Base-by-base conservation (phyloP, 1,284 basidiomycete species). In the Apiotrichum gracile region DNA sequence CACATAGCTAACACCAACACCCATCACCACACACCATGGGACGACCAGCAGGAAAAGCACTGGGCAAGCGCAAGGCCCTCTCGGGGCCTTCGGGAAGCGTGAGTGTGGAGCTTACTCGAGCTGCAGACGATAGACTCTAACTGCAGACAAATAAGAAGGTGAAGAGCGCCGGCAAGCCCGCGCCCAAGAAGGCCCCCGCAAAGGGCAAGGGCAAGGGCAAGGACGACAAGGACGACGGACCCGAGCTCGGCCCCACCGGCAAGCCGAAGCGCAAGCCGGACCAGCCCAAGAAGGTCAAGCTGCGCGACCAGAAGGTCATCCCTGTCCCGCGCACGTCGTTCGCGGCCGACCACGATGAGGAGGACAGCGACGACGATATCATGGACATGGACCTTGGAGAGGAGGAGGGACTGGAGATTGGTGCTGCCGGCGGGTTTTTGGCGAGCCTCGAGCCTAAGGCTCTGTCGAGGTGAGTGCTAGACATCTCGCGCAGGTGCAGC, bases 271-370 rank as follows among this genome's bases (percentile, higher is more conserved):
- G 71, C 26, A 55, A 57, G 31, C 57, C 67, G 3, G 72, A 74
- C 52, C 72, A 73, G 58, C 69, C 67, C 5, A 76, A 74, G 60
- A 74, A 74, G 61, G 56, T 74, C 55, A 76, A 76, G 57, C 58
- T 74, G 47, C 52, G 73, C 26, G 74, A 76, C 54, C 70, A 74
- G 53, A 74, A 74, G 60, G 34, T 61, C 16, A 68, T 76, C 17
- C 74, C 74, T 14, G 71, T 76, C 0, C 74, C 74, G 1, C 49
- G 62, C 35, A 67, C 67, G 4, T 60, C 58, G 17, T 76, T 66
- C 49, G 70, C 62, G 8, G 33, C 39, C 3, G 55, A 47, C 13
- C 53, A 51, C 16, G 57, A 35, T n/a, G 57, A 46, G 29, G 47
- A 51, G 29, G n/a, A 24, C 25, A 24, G 5, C 31, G 33, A 38